Percentiles rank a stretch among this genome's conserved stretches.
Evolutionary conservation across 139 green algal genomes (phyloP).

Genomic region (Chlorella sp.): DNA sequence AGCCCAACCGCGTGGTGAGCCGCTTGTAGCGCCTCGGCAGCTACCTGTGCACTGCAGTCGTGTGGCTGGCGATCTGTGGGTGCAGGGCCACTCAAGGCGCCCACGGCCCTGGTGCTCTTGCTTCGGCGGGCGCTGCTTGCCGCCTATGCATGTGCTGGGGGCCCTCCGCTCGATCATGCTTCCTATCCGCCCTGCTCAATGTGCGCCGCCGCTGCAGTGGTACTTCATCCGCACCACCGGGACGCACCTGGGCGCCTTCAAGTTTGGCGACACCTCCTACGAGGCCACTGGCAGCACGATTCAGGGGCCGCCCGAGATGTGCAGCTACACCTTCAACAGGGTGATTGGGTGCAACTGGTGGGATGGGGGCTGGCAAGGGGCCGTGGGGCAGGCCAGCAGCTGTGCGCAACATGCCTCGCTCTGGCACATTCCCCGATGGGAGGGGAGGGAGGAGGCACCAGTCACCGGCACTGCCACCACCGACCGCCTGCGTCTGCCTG

Average conservation of each 20-base stretch:
- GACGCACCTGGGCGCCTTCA: conserved; percentile 62
- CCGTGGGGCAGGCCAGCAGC: background rate
- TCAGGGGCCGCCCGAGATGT: conserved; percentile 56
- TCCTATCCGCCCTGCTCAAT: too few relatives aligned
- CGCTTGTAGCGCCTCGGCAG: too few relatives aligned
- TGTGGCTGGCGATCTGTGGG: too few relatives aligned
- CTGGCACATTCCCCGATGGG: too few relatives aligned
- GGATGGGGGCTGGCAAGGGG: background rate
- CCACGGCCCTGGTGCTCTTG: too few relatives aligned
- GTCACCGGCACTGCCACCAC: background rate
- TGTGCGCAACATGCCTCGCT: too few relatives aligned
- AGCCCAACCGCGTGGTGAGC: conserved; percentile 65
- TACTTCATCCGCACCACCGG: conserved; percentile 63
- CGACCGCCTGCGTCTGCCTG: background rate
- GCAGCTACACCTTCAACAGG: conserved; percentile 70
- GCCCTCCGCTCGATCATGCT: too few relatives aligned
- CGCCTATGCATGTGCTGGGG: too few relatives aligned
- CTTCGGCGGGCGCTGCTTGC: too few relatives aligned
- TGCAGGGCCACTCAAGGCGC: too few relatives aligned
- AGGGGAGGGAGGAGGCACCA: too few relatives aligned
- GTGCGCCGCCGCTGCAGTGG: conserved; percentile 38
- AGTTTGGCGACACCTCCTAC: conserved; percentile 53
- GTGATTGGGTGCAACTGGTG: background rate
- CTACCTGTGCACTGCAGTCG: too few relatives aligned
- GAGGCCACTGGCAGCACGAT: conserved; percentile 60